These are phyloP conservation scores for Aspergillus sparsus DNA, from an alignment of 495 filamentous ascomycete species.

Conservation along the genomic window DNA sequence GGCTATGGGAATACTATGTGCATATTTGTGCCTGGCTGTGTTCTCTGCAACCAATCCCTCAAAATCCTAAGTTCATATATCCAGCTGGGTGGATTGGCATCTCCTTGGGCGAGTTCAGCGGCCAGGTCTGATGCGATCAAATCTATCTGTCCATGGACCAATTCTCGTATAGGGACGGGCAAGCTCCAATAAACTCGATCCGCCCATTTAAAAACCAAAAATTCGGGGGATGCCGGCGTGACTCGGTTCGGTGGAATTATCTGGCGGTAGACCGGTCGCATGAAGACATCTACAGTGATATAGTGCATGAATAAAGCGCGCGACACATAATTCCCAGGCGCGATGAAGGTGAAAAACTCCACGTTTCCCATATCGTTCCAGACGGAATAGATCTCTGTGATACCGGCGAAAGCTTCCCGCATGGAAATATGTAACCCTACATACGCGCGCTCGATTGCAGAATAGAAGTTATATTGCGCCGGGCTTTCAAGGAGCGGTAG, in stretches of 20 bases:
- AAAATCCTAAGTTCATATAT: too few species aligned
- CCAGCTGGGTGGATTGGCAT: too few species aligned
- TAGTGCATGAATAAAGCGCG: slow-evolving; percentile 60
- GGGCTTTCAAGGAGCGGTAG: slow-evolving; percentile 6
- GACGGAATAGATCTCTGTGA: neutral
- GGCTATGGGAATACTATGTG: too few species aligned
- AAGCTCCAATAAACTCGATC: slow-evolving; percentile 19
- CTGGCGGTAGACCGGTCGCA: slow-evolving; percentile 40
- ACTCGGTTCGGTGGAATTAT: neutral
- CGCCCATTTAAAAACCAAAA: slow-evolving; percentile 24
- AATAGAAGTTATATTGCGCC: slow-evolving; percentile 23
- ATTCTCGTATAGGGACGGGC: slow-evolving; percentile 14
- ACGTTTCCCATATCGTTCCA: slow-evolving; percentile 34
- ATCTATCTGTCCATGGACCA: too few species aligned
- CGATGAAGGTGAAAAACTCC: slow-evolving; percentile 55
- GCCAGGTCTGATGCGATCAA: too few species aligned
- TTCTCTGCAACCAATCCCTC: too few species aligned
- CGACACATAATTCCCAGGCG: slow-evolving; percentile 48
- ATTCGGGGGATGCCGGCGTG: neutral
- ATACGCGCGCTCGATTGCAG: slow-evolving; percentile 22
- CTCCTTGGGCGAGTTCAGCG: too few species aligned
- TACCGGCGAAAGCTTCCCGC: slow-evolving; percentile 30
- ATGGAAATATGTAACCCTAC: slow-evolving; percentile 26
- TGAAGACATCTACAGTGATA: slow-evolving; percentile 57
- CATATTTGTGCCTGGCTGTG: too few species aligned